A percentile compares a stretch with the other conserved stretches of the same genome.
These are phyloP conservation scores for Dioszegia aurantiaca DNA, from an alignment of 768 basidiomycete genomes.

Conservation along the genomic window DNA sequence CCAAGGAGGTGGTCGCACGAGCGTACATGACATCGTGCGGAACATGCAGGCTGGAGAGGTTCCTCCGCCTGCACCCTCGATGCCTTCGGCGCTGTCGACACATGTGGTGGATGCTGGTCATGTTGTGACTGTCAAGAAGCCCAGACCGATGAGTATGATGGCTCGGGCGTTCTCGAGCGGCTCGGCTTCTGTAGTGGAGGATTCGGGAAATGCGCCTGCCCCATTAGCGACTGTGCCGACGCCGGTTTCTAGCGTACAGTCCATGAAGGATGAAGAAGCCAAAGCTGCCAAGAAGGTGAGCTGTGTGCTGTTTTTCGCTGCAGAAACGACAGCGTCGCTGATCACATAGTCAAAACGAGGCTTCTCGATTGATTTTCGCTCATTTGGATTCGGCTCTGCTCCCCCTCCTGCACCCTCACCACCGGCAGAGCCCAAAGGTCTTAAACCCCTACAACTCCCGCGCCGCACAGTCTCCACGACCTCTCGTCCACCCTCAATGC, in stretches of 20 bases:
- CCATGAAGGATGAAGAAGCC: slow-evolving; percentile 20
- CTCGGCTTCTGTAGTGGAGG: not conserved
- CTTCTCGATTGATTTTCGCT: slow-evolving; percentile 48
- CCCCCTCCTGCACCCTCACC: slow-evolving; percentile 8
- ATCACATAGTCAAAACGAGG: slow-evolving; percentile 39
- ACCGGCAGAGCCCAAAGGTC: slow-evolving; percentile 10
- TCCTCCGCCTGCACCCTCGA: not conserved
- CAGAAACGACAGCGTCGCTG: slow-evolving; percentile 1
- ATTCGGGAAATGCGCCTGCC: slow-evolving; percentile 2
- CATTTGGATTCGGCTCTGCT: slow-evolving; percentile 39
- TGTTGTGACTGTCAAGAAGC: slow-evolving; percentile 20
- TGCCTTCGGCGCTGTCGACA: not conserved
- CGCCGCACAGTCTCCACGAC: not conserved
- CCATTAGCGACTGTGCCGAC: not conserved
- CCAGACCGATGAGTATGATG: slow-evolving; percentile 48
- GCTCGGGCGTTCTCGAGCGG: slow-evolving; percentile 23
- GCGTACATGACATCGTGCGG: slow-evolving; percentile 13
- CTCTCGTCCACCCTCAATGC: slow-evolving; percentile 9
- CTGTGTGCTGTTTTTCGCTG: slow-evolving; percentile 15
- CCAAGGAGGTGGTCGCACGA: not conserved
- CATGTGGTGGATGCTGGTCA: not conserved
- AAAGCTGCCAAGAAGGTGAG: slow-evolving; percentile 42
- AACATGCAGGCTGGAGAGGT: slow-evolving; percentile 13
- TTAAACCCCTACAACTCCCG: slow-evolving; percentile 18
- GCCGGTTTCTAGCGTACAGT: not conserved